Evolutionary conservation across 1,139 yeast genomes (phyloP).

Genomic region (Meyerozyma elateridarum): DNA sequence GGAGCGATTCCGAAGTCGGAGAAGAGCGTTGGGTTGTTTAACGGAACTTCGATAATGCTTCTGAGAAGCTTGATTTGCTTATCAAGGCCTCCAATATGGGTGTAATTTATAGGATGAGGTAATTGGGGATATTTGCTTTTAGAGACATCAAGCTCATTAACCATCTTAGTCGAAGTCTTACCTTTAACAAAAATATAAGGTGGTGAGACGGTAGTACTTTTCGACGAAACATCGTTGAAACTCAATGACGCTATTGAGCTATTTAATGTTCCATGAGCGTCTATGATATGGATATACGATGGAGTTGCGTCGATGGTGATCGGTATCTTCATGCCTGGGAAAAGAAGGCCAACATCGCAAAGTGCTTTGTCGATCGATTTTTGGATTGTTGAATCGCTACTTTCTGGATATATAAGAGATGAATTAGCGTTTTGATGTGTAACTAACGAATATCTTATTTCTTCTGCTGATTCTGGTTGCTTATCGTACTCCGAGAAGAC

Average conservation of each 20-base stretch:
- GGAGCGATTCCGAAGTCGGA: constrained; percentile 84
- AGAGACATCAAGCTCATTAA: constrained; percentile 12
- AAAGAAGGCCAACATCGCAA: constrained; percentile 48
- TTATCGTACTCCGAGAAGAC: constrained; percentile 37
- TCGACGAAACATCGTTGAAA: background rate
- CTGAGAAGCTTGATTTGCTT: constrained; percentile 59
- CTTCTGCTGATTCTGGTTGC: constrained; percentile 49
- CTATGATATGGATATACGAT: constrained; percentile 17
- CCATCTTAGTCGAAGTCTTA: constrained; percentile 22
- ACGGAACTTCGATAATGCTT: constrained; percentile 73
- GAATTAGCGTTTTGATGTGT: too few species aligned
- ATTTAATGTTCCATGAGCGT: constrained; percentile 14
- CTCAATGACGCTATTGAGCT: background rate
- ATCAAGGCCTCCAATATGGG: constrained; percentile 72
- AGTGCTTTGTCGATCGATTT: constrained; percentile 33
- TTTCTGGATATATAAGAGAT: background rate
- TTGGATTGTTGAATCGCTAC: constrained; percentile 9
- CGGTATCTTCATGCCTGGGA: constrained; percentile 45
- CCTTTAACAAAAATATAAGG: constrained; percentile 41
- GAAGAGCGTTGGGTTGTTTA: constrained; percentile 72
- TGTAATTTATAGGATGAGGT: constrained; percentile 40
- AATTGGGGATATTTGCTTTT: constrained; percentile 32
- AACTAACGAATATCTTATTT: too few species aligned
- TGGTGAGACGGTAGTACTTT: constrained; percentile 32
- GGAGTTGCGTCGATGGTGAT: constrained; percentile 5